Conservation (phyloP, 2,329 filamentous ascomycete species). For the Colletotrichum liriopes region DNA sequence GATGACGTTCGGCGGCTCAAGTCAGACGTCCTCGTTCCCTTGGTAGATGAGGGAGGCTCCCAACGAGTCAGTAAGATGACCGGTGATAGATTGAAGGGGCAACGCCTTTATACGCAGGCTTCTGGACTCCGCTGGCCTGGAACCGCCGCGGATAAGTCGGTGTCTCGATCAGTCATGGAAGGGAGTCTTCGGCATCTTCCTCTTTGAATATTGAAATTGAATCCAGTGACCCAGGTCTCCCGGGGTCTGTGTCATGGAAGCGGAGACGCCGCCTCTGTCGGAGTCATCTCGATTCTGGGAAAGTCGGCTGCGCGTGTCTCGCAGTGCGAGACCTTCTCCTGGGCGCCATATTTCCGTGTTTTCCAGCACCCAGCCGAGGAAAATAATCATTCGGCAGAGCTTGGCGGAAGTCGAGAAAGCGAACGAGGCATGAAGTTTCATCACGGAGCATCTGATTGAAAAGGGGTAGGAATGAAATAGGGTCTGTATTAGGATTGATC, state of each 20-base stretch:
- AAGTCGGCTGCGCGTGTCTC: conserved; percentile 7
- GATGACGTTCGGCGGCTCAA: conserved; percentile 18
- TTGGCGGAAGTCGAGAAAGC: not conserved
- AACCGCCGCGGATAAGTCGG: not conserved
- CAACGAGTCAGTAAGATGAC: conserved; percentile 22
- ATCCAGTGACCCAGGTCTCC: conserved; percentile 1
- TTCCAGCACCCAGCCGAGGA: not conserved
- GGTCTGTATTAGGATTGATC: conserved; percentile 11
- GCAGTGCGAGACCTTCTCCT: not conserved
- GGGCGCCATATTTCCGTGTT: not conserved
- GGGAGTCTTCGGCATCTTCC: conserved; percentile 28
- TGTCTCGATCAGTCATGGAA: conserved; percentile 33
- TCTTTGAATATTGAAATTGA: conserved; percentile 25
- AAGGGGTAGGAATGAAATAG: not conserved
- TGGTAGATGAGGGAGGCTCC: conserved; percentile 10
- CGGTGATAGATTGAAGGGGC: not conserved
- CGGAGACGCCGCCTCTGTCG: not conserved
- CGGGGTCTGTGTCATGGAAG: not conserved
- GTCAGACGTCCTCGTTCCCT: conserved; percentile 19
- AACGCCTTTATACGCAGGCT: not conserved
- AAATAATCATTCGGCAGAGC: not conserved
- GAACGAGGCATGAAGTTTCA: not conserved
- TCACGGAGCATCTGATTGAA: not conserved
- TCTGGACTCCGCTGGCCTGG: conserved; percentile 9
- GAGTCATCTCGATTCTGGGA: conserved; percentile 12